Percentiles rank a stretch among this genome's conserved stretches.
Evolutionary conservation across 805 yeast genomes (phyloP).

Genomic region (Pichia rugopelliculosa): DNA sequence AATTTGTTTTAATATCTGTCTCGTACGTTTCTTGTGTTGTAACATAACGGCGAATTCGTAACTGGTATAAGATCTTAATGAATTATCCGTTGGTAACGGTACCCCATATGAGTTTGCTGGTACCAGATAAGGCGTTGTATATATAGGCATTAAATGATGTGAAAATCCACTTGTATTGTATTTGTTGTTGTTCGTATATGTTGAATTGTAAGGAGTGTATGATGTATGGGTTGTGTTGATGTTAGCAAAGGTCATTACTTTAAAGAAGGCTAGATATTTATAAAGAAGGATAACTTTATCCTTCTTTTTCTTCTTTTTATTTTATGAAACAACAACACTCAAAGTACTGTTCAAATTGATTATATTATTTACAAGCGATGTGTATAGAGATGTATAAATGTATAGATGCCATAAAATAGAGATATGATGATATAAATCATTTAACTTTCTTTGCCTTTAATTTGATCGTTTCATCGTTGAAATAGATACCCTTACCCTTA

Average conservation of each 20-base stretch:
- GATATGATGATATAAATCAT: constrained; percentile 30
- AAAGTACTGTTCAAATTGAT: no score
- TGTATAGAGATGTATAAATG: background rate
- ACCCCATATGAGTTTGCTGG: background rate
- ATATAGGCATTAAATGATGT: background rate
- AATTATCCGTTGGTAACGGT: background rate
- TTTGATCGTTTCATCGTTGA: constrained; percentile 84
- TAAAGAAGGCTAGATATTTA: background rate
- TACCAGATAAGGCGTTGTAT: background rate
- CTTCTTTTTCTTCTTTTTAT: background rate
- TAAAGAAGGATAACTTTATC: background rate
- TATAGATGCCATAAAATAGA: constrained; percentile 2
- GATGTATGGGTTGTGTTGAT: background rate
- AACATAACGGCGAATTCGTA: background rate
- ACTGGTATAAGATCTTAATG: background rate
- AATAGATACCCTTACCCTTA: constrained; percentile 95
- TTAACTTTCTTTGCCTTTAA: constrained; percentile 91
- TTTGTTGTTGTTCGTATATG: background rate
- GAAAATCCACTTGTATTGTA: background rate
- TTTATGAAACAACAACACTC: no score
- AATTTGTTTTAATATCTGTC: background rate
- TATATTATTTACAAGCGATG: background rate
- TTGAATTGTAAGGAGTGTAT: background rate
- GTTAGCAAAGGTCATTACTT: background rate
- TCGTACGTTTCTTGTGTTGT: background rate